A percentile compares a stretch with the other conserved stretches of the same genome.
Evolutionary conservation across 139 green algal genomes (phyloP).

Genomic region (Trebouxia sp.): DNA sequence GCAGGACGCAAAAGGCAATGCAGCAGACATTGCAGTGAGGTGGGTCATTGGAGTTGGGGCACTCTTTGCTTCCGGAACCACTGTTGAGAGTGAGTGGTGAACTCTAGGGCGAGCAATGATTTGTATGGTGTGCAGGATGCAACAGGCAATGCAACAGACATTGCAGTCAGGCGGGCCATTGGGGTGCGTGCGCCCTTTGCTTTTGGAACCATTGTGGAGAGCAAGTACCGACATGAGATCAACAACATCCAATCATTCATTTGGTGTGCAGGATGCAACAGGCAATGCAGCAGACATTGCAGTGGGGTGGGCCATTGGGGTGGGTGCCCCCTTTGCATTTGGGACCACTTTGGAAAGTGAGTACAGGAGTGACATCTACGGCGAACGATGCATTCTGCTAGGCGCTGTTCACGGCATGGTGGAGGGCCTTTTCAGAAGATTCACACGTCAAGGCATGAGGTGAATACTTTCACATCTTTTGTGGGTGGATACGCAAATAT

Average conservation of each 20-base stretch:
- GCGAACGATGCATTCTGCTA: slow-evolving; percentile 97
- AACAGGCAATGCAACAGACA: slow-evolving; percentile 90
- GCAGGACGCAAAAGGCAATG: no score
- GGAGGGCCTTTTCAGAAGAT: slow-evolving; percentile 95
- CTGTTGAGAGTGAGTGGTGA: no score
- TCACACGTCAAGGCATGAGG: slow-evolving; percentile 82
- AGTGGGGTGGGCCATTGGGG: slow-evolving; percentile 94
- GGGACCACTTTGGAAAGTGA: slow-evolving; percentile 97
- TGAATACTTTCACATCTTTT: no score
- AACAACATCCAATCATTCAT: neutral
- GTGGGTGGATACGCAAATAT: no score
- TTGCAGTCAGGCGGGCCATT: slow-evolving; percentile 97
- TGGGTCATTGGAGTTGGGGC: neutral
- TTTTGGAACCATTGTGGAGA: neutral
- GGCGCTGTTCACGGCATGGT: slow-evolving; percentile 98
- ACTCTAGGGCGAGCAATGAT: neutral
- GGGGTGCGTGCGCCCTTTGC: slow-evolving; percentile 96
- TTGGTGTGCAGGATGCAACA: slow-evolving; percentile 80
- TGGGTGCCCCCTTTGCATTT: slow-evolving; percentile 98
- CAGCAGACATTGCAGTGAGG: no score
- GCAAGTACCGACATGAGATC: slow-evolving; percentile 76
- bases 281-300: slow-evolving; percentile 94
- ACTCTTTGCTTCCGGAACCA: neutral
- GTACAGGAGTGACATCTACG: slow-evolving; percentile 99
- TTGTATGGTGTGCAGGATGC: slow-evolving; percentile 72